Evolutionary conservation across 306 rosid species (phyloP).

Genomic region (peach (Prunus persica)): Prunus_persica_NCBIv2 NC_034013.1:15006501-15007000

Average conservation of each 20-base stretch:
- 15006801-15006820: conserved; percentile 69
- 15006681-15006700: conserved; percentile 64
- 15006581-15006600: conserved; percentile 72
- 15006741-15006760: conserved; percentile 73
- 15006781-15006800: conserved; percentile 76
- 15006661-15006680: conserved; percentile 58
- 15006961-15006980: conserved; percentile 79
- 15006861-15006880: conserved; percentile 73
- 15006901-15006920: conserved; percentile 86
- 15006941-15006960: conserved; percentile 54
- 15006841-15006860: conserved; percentile 67
- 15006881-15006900: conserved; percentile 68
- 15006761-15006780: conserved; percentile 61
- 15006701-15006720: conserved; percentile 90
- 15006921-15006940: conserved; percentile 61
- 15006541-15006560: conserved; percentile 72
- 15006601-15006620: conserved; percentile 93
- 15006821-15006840: conserved; percentile 74
- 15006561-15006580: conserved; percentile 90
- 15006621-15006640: conserved; percentile 77
- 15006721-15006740: conserved; percentile 81
- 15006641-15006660: conserved; percentile 78
- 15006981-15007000: conserved; percentile 60
- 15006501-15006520: conserved; percentile 78
- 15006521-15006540: conserved; percentile 85